phyloP scores from a whole-genome alignment of 805 yeast genomes.

The Suhomyces pyralidae region DNA sequence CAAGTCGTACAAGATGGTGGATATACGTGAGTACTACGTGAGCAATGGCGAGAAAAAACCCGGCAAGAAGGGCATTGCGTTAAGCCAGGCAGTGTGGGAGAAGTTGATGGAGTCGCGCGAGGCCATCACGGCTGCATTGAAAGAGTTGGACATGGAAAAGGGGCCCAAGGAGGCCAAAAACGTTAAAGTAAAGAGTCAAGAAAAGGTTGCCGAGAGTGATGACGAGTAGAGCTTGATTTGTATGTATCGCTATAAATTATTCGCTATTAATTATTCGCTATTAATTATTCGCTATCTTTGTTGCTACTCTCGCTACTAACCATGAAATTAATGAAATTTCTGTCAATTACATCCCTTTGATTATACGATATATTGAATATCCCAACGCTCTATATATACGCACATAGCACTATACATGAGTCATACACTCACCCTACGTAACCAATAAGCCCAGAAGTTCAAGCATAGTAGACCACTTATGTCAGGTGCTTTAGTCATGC shows the following conservation, averaged over 20 bases:
- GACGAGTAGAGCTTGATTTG: background rate
- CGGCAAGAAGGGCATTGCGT: constrained; percentile 72
- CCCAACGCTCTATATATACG: background rate
- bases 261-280: too few species aligned
- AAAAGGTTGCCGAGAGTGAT: background rate
- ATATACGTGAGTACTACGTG: constrained; percentile 77
- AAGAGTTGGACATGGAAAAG: constrained; percentile 16
- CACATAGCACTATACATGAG: background rate
- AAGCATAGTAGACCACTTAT: too few species aligned
- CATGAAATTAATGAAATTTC: background rate
- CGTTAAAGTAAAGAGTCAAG: background rate
- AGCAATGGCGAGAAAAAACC: constrained; percentile 64
- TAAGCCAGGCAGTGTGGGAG: constrained; percentile 56
- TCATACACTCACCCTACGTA: background rate
- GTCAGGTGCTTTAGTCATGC: background rate
- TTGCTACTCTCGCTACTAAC: background rate
- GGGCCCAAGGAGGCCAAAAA: constrained; percentile 2
- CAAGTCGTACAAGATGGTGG: constrained; percentile 65
- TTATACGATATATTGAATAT: background rate
- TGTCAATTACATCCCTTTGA: background rate
- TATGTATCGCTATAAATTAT: background rate
- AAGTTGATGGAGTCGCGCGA: constrained; percentile 44
- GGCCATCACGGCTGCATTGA: constrained; percentile 51
- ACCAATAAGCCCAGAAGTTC: background rate
- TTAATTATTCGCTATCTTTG: background rate